These are phyloP conservation scores for Epichloe brachyelytri DNA, from an alignment of 2,329 filamentous ascomycete genomes.

Conservation along the genomic window DNA sequence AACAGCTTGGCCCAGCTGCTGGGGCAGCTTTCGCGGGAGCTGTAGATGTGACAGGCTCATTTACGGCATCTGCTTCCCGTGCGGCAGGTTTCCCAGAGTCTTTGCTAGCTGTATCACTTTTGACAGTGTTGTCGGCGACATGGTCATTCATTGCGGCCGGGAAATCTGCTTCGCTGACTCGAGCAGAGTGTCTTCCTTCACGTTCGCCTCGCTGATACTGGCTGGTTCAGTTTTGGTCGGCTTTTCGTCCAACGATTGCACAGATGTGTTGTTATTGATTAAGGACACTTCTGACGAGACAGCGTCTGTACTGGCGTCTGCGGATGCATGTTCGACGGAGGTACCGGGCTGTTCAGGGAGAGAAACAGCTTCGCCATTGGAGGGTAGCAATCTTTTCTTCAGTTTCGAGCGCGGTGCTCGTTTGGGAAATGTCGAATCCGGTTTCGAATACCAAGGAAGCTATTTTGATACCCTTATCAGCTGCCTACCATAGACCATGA, in stretches of 20 bases:
- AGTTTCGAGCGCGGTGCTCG: slow-evolving; percentile 24
- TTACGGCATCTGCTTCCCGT: slow-evolving; percentile 8
- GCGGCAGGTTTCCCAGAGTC: slow-evolving; percentile 12
- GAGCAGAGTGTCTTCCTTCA: neutral
- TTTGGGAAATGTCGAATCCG: slow-evolving; percentile 37
- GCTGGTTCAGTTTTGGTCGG: neutral
- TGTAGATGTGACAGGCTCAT: slow-evolving; percentile 8
- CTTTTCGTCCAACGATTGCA: neutral
- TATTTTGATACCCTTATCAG: slow-evolving; percentile 14
- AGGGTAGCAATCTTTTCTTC: slow-evolving; percentile 28
- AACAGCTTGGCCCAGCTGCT: slow-evolving; percentile 30
- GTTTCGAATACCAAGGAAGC: slow-evolving; percentile 46
- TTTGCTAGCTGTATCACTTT: slow-evolving; percentile 10
- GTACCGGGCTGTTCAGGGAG: slow-evolving; percentile 29
- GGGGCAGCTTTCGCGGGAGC: slow-evolving; percentile 17
- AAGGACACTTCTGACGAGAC: slow-evolving; percentile 4
- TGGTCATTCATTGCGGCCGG: neutral
- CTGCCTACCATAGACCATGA: neutral
- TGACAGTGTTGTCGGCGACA: neutral
- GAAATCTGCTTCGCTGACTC: neutral
- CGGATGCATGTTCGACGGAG: slow-evolving; percentile 10
- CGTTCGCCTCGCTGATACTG: neutral
- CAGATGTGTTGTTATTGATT: neutral
- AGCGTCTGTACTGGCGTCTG: neutral
- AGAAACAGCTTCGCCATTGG: slow-evolving; percentile 27